phyloP scores from a whole-genome alignment of 805 yeast species.

The Kuraishia capsulata region DNA sequence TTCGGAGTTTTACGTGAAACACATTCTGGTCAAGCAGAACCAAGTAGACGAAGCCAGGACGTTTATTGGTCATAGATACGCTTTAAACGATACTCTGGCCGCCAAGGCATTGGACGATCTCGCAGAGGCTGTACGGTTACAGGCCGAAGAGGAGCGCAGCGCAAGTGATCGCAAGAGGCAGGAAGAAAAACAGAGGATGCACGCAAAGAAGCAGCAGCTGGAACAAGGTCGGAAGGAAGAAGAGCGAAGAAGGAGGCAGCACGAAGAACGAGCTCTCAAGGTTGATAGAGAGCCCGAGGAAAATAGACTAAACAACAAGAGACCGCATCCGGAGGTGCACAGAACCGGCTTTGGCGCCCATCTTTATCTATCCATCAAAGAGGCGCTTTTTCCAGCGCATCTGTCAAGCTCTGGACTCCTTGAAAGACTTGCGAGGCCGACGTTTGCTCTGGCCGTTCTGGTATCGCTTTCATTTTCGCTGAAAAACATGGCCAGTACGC shows the following conservation, averaged over 20 bases:
- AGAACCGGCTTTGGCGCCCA: not conserved
- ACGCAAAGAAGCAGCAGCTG: constrained; percentile 14
- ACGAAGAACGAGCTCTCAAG: constrained; percentile 1
- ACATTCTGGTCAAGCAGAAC: constrained; percentile 1
- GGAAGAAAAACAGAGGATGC: constrained; percentile 6
- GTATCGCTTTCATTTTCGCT: constrained; percentile 2
- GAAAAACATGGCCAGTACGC: not conserved
- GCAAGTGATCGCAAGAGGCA: constrained; percentile 9
- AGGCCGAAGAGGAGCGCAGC: constrained; percentile 10
- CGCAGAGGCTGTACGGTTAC: constrained; percentile 2
- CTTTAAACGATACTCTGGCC: not conserved
- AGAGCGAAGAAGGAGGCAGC: constrained; percentile 1
- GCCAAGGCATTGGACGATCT: not conserved
- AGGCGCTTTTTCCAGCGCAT: not conserved
- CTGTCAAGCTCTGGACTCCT: not conserved
- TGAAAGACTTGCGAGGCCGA: constrained; percentile 2
- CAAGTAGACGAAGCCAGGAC: not conserved
- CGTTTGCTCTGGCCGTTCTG: constrained; percentile 1
- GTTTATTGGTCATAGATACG: not conserved
- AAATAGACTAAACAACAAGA: not conserved
- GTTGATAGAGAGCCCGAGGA: constrained; percentile 2
- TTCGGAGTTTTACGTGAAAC: constrained; percentile 1
- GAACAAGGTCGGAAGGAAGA: constrained; percentile 2
- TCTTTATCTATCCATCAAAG: not conserved
- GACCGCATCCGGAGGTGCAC: not conserved